Evolutionary conservation across 345 rosid genomes (phyloP).

Genomic region (Eucalyptus rudis): DNA sequence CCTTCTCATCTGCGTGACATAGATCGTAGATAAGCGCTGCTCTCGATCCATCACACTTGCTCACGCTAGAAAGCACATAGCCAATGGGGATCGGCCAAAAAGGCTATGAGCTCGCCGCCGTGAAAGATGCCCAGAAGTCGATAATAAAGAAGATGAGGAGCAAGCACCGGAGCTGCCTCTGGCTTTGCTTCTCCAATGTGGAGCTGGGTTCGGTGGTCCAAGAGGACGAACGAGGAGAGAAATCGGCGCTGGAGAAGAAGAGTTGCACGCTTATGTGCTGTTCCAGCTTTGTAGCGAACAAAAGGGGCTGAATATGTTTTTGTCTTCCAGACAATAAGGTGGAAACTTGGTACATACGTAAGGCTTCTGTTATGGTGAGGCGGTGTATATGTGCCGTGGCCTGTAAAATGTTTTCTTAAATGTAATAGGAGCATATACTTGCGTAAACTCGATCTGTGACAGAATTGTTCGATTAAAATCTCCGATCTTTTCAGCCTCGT

Average conservation of each 20-base stretch:
- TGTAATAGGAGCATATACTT: background rate
- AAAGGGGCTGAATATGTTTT: background rate
- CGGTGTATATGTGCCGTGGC: background rate
- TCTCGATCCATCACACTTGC: background rate
- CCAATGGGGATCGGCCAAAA: background rate
- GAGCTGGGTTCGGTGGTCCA: background rate
- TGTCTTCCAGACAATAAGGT: background rate
- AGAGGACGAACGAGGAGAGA: background rate
- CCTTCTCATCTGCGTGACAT: background rate
- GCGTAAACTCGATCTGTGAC: background rate
- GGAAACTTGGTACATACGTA: background rate
- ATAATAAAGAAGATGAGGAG: background rate
- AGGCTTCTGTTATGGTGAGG: background rate
- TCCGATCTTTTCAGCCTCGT: accelerated
- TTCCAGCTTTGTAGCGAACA: background rate
- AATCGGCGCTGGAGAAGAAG: background rate
- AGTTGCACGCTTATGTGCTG: background rate
- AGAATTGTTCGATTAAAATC: background rate
- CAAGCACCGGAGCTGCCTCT: background rate
- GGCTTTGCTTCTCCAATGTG: background rate
- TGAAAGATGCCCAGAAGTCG: background rate
- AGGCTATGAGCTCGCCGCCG: background rate
- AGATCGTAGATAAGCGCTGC: background rate
- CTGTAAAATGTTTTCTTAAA: background rate
- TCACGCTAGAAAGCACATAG: background rate